These are phyloP conservation scores for Helotiales sp. DNA, from an alignment of 2,329 filamentous ascomycete species.

Conservation along the genomic window DNA sequence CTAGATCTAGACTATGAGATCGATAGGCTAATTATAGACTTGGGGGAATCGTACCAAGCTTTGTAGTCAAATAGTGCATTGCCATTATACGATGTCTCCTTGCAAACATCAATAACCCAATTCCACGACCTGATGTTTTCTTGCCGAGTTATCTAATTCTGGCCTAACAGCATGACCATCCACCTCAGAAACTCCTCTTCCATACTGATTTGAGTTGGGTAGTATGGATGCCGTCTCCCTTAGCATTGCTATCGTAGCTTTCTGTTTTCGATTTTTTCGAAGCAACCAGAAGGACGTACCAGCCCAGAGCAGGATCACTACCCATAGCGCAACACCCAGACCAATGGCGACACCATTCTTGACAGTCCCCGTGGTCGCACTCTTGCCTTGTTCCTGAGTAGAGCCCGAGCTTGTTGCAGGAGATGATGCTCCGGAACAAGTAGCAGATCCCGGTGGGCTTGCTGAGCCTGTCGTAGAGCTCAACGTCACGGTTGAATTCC, in stretches of 20 bases:
- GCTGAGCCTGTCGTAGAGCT: conserved; percentile 1
- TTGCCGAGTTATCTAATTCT: too few relatives aligned
- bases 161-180: too few relatives aligned
- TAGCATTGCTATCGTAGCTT: neutral
- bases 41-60: too few relatives aligned
- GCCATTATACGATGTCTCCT: too few relatives aligned
- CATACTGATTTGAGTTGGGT: too few relatives aligned
- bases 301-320: neutral
- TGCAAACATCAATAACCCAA: too few relatives aligned
- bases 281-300: neutral
- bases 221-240: too few relatives aligned
- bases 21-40: too few relatives aligned
- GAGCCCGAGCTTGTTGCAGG: neutral
- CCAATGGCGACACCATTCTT: neutral
- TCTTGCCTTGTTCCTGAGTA: neutral
- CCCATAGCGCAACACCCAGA: neutral
- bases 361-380: neutral
- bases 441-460: neutral
- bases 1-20: too few relatives aligned
- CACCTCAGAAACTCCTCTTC: neutral
- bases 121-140: too few relatives aligned
- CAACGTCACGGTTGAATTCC: neutral
- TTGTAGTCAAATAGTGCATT: too few relatives aligned
- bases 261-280: neutral
- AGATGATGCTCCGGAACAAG: neutral